Percentiles rank a stretch among this genome's conserved stretches.
Evolutionary conservation across 495 filamentous ascomycete genomes (phyloP).

Genomic region (Rhypophila decipiens): DNA sequence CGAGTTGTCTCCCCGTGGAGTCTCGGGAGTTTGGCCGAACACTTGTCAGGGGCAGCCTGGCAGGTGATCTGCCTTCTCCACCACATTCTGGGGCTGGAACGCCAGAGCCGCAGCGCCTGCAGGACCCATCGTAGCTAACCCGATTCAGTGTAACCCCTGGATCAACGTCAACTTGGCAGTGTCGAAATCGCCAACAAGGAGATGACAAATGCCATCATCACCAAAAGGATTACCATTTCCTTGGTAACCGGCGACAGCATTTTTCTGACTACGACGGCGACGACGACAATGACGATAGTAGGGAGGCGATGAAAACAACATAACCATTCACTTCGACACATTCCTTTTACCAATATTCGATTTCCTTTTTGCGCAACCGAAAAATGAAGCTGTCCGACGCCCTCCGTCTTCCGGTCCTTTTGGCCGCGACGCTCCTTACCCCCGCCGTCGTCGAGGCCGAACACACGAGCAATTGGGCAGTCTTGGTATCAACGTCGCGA

Average conservation of each 20-base stretch:
- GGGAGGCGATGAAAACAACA: too few species aligned
- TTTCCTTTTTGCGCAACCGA: neutral
- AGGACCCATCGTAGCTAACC: too few species aligned
- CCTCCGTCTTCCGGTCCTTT: constrained; percentile 34
- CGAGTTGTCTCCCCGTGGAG: too few species aligned
- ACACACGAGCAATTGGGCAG: constrained; percentile 98
- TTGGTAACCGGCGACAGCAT: too few species aligned
- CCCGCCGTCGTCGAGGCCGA: constrained; percentile 50
- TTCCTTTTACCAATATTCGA: neutral
- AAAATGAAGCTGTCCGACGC: constrained; percentile 34
- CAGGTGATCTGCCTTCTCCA: too few species aligned
- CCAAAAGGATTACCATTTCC: neutral
- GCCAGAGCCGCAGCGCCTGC: too few species aligned
- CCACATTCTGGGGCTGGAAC: too few species aligned
- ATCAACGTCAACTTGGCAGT: neutral
- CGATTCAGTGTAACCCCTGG: too few species aligned
- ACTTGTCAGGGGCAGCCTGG: too few species aligned
- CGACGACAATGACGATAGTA: neutral
- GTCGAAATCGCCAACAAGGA: neutral
- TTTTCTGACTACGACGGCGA: too few species aligned
- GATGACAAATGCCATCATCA: neutral
- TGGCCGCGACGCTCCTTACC: constrained; percentile 38
- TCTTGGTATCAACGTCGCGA: constrained; percentile 93
- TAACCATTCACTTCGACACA: too few species aligned
- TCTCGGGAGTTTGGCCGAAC: too few species aligned